phyloP scores from a whole-genome alignment of 1,284 basidiomycete genomes.

The Ustilago loliicola region DNA sequence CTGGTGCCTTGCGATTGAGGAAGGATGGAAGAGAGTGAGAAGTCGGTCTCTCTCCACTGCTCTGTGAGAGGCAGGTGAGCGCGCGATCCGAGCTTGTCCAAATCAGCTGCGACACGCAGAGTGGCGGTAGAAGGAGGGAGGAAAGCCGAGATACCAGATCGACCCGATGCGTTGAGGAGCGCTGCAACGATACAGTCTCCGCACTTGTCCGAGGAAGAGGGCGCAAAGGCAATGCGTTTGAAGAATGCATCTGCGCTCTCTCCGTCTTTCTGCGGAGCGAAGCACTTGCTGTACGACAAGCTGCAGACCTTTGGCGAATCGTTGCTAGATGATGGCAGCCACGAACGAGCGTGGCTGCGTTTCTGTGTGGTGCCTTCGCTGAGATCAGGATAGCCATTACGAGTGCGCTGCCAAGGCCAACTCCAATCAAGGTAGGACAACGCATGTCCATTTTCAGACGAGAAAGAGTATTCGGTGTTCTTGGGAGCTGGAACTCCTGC shows the following conservation, averaged over 20 bases:
- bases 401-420: constrained; percentile 48
- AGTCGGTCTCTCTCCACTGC: constrained; percentile 33
- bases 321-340: neutral
- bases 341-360: constrained; percentile 22
- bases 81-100: constrained; percentile 12
- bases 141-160: constrained; percentile 36
- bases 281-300: constrained; percentile 18
- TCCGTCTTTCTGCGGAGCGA: constrained; percentile 4
- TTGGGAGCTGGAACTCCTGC: constrained; percentile 36
- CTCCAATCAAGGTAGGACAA: constrained; percentile 50
- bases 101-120: constrained; percentile 3
- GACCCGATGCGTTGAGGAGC: constrained; percentile 38
- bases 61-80: constrained; percentile 47
- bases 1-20: neutral
- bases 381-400: constrained; percentile 52
- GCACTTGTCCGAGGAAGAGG: constrained; percentile 21
- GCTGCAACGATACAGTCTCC: constrained; percentile 53
- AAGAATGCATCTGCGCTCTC: constrained; percentile 43
- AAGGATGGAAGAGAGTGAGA: constrained; percentile 31
- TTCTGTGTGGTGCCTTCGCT: neutral
- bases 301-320: constrained; percentile 22
- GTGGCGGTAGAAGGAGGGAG: constrained; percentile 25
- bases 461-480: constrained; percentile 56
- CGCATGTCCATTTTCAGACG: constrained; percentile 48
- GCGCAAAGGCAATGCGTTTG: constrained; percentile 47